A percentile compares a stretch with the other conserved stretches of the same genome.
Conservation (phyloP, 148 eudicot species). For the Simmondsia chinensis region DNA sequence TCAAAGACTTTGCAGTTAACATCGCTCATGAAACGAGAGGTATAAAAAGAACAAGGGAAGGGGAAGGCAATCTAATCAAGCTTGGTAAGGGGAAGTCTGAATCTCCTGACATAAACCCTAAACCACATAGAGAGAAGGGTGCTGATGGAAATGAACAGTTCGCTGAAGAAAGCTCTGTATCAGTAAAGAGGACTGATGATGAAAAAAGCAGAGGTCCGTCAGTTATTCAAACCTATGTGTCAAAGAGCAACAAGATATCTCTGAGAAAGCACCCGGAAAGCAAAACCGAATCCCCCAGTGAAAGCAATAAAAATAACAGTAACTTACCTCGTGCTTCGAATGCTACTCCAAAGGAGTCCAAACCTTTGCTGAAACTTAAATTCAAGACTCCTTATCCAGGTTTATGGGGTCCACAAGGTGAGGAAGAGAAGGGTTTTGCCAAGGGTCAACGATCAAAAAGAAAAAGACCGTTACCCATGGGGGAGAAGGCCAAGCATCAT, state of each 20-base stretch:
- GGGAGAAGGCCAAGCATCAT: constrained; percentile 25
- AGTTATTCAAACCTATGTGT: constrained; percentile 21
- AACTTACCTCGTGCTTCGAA: constrained; percentile 21
- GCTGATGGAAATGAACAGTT: constrained; percentile 26
- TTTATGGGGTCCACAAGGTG: constrained; percentile 44
- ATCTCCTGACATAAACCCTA: constrained; percentile 20
- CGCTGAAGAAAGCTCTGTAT: constrained; percentile 22
- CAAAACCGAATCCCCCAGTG: constrained; percentile 22
- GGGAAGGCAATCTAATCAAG: constrained; percentile 49
- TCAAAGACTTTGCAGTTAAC: constrained; percentile 39
- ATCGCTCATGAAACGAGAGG: constrained; percentile 26
- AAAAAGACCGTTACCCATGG: constrained; percentile 44
- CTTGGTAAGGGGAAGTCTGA: constrained; percentile 45
- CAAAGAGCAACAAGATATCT: constrained; percentile 36
- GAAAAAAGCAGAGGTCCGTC: constrained; percentile 21
- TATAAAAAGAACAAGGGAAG: constrained; percentile 25
- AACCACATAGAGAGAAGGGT: constrained; percentile 23
- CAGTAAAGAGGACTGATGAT: constrained; percentile 20
- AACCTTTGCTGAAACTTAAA: constrained; percentile 67
- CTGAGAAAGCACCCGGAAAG: constrained; percentile 34
- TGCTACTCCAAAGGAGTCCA: constrained; percentile 46
- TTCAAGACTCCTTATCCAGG: constrained; percentile 57
- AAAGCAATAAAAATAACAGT: constrained; percentile 20
- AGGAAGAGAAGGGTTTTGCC: constrained; percentile 59
- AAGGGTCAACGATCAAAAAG: constrained; percentile 95